These are phyloP conservation scores for Talaromyces sp. DNA, from an alignment of 2,329 filamentous ascomycete genomes.

Conservation along the genomic window DNA sequence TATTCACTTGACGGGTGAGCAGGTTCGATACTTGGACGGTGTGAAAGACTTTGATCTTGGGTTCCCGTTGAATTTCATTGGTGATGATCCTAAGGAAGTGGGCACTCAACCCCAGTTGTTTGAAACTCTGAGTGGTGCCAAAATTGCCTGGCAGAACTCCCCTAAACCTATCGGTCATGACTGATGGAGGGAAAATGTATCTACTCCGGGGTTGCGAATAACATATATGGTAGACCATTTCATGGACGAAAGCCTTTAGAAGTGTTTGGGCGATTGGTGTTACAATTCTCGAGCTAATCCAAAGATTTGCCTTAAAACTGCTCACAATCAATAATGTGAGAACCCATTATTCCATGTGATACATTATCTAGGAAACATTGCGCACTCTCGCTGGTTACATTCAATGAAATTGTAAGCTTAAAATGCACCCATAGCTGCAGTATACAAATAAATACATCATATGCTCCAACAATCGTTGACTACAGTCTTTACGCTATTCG, in stretches of 20 bases:
- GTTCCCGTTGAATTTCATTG: constrained; percentile 62
- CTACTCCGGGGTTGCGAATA: too few relatives aligned
- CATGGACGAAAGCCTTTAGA: too few relatives aligned
- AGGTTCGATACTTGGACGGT: constrained; percentile 63
- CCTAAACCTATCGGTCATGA: background rate
- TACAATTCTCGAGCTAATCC: too few relatives aligned
- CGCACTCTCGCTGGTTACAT: too few relatives aligned
- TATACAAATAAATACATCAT: background rate
- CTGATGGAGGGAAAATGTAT: background rate
- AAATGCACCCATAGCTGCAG: background rate
- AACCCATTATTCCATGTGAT: too few relatives aligned
- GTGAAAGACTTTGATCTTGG: constrained; percentile 61
- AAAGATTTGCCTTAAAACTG: too few relatives aligned
- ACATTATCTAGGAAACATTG: too few relatives aligned
- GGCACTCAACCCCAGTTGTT: background rate
- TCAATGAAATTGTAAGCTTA: too few relatives aligned
- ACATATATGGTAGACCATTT: too few relatives aligned
- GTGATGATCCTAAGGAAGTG: constrained; percentile 24
- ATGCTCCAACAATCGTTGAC: background rate
- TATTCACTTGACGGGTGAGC: constrained; percentile 56
- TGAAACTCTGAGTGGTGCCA: background rate
- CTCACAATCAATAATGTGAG: too few relatives aligned
- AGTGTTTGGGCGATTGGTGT: too few relatives aligned
- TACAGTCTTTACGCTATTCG: constrained; percentile 16
- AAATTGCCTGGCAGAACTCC: background rate